Evolutionary conservation across 345 rosid genomes (phyloP).

Genomic region (Nephelium lappaceum): DNA sequence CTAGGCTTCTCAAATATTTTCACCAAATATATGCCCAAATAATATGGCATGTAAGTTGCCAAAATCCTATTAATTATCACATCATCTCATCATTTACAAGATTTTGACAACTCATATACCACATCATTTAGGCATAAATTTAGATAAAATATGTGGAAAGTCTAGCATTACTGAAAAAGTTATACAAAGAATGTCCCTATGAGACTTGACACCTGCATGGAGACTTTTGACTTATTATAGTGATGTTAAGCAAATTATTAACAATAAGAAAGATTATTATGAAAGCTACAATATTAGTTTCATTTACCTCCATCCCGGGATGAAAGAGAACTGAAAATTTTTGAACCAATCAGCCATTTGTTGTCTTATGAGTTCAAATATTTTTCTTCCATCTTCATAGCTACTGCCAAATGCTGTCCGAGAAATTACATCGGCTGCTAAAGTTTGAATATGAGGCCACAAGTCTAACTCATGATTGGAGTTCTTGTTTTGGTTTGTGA

Average conservation of each 20-base stretch:
- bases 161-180: too few species aligned
- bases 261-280: background rate
- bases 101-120: too few species aligned
- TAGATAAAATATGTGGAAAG: too few species aligned
- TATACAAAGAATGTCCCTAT: too few species aligned
- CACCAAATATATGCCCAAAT: too few species aligned
- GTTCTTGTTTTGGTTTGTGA: background rate
- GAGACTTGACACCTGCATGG: too few species aligned
- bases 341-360: slow-evolving; percentile 2
- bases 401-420: slow-evolving; percentile 56
- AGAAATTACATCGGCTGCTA: slow-evolving; percentile 47
- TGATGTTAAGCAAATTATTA: background rate
- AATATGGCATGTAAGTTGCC: too few species aligned
- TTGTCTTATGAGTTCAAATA: slow-evolving; percentile 41
- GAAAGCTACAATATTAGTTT: background rate
- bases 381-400: slow-evolving; percentile 44
- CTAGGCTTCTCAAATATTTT: too few species aligned
- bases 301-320: slow-evolving; percentile 52
- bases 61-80: too few species aligned
- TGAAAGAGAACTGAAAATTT: slow-evolving; percentile 13
- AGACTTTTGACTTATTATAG: background rate
- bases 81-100: too few species aligned
- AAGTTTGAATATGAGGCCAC: slow-evolving; percentile 37
- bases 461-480: slow-evolving; percentile 33
- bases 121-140: too few species aligned